These are phyloP conservation scores for Skeletonema tropicum DNA, from an alignment of 108 stramenopile species.

Conservation along the genomic window DNA sequence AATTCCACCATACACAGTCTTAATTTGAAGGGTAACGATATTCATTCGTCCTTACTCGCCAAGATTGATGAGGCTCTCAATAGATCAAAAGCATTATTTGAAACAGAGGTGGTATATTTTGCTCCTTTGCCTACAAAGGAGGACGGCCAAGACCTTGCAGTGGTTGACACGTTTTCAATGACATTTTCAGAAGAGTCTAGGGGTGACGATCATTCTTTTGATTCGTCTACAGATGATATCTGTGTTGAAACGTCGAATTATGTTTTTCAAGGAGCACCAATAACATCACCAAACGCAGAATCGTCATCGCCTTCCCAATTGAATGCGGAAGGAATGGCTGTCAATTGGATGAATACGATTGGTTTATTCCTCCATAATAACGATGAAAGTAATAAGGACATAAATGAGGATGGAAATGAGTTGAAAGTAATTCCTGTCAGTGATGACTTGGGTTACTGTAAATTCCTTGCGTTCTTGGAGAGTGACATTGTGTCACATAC, in stretches of 20 bases:
- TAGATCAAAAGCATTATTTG: too few species aligned
- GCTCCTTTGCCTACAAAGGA: too few species aligned
- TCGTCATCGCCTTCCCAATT: neutral
- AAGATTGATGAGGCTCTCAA: neutral
- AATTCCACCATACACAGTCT: neutral
- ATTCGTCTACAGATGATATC: too few species aligned
- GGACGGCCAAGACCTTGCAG: too few species aligned
- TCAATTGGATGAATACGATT: neutral
- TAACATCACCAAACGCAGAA: neutral
- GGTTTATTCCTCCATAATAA: neutral
- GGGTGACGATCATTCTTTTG: too few species aligned
- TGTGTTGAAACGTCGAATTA: neutral
- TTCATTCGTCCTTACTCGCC: neutral
- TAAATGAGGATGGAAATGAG: neutral
- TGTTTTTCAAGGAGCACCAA: neutral
- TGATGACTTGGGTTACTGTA: neutral
- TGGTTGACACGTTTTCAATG: too few species aligned
- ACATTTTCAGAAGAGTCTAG: too few species aligned
- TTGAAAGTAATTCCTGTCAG: neutral
- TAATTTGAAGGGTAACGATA: neutral
- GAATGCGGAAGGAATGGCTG: neutral
- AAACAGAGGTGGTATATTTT: too few species aligned
- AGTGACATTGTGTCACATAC: too few species aligned
- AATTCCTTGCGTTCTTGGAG: neutral
- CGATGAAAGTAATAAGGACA: neutral